Percentiles rank a stretch among this genome's conserved stretches.
phyloP scores from a whole-genome alignment of 2,329 filamentous ascomycete species.

The Aspergillus hortae region DNA sequence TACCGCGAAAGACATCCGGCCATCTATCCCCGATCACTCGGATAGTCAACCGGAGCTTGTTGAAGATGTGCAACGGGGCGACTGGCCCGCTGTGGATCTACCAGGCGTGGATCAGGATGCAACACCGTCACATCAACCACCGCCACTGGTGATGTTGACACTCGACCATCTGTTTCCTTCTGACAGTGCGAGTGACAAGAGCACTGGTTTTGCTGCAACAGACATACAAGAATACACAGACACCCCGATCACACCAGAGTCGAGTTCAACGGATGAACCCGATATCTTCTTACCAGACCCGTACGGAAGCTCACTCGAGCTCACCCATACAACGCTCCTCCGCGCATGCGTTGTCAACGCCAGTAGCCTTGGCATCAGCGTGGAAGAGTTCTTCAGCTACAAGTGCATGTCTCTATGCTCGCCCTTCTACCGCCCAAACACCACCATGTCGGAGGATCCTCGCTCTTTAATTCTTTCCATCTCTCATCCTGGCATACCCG shows the following conservation, averaged over 20 bases:
- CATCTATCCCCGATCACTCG: not conserved
- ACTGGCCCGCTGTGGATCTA: not conserved
- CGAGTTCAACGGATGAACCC: not conserved
- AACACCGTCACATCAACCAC: not conserved
- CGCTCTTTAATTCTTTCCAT: slow-evolving; percentile 19
- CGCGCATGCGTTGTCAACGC: slow-evolving; percentile 10
- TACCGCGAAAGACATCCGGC: not conserved
- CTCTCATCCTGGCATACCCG: slow-evolving; percentile 21
- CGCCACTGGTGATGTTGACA: not conserved
- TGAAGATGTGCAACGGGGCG: not conserved
- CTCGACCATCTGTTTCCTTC: slow-evolving; percentile 3
- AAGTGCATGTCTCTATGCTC: slow-evolving; percentile 22
- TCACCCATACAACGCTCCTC: not conserved
- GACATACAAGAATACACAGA: not conserved
- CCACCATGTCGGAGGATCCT: slow-evolving; percentile 12
- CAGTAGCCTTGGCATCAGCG: slow-evolving; percentile 4
- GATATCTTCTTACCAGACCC: not conserved
- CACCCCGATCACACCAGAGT: not conserved
- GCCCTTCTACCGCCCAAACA: slow-evolving; percentile 29
- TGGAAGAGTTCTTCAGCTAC: slow-evolving; percentile 8
- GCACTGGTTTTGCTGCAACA: too few relatives aligned
- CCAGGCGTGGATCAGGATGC: too few relatives aligned
- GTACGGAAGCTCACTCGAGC: slow-evolving; percentile 4
- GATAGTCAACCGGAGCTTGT: too few relatives aligned
- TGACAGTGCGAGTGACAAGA: not conserved